These are phyloP conservation scores for Boletus insuetus DNA, from an alignment of 768 basidiomycete species.

Conservation along the genomic window DNA sequence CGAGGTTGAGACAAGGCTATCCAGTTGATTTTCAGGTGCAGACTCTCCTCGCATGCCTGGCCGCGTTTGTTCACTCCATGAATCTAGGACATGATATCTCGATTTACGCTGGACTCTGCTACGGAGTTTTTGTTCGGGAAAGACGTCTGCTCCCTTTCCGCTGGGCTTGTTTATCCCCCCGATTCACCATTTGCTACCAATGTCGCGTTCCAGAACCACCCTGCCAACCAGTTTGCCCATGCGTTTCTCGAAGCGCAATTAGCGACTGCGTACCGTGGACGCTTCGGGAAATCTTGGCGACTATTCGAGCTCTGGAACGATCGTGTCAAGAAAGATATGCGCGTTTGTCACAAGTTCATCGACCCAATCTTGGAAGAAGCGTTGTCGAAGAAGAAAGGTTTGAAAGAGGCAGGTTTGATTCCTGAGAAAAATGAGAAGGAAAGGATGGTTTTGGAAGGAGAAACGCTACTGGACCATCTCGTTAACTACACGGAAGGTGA, in stretches of 20 bases:
- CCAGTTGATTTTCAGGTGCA: constrained; percentile 56
- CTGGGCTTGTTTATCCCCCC: constrained; percentile 47
- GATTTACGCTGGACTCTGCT: constrained; percentile 61
- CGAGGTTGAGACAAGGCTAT: constrained; percentile 43
- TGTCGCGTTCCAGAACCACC: constrained; percentile 24
- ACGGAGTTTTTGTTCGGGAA: constrained; percentile 57
- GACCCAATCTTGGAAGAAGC: constrained; percentile 52
- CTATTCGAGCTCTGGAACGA: constrained; percentile 53
- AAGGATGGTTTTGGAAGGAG: constrained; percentile 16
- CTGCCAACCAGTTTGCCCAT: constrained; percentile 40
- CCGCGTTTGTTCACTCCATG: not conserved
- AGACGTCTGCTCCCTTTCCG: constrained; percentile 46
- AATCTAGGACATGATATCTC: constrained; percentile 46
- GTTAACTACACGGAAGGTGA: constrained; percentile 30
- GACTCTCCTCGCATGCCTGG: not conserved
- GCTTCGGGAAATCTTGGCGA: constrained; percentile 47
- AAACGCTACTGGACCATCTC: constrained; percentile 32
- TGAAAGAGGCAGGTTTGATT: constrained; percentile 22
- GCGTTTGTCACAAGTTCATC: constrained; percentile 48
- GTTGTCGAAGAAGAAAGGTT: constrained; percentile 36
- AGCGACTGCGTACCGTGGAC: constrained; percentile 36
- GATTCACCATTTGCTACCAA: constrained; percentile 11
- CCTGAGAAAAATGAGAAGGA: constrained; percentile 2
- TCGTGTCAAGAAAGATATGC: constrained; percentile 42
- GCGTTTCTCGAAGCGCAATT: constrained; percentile 53